Evolutionary conservation across 805 yeast genomes (phyloP).

Genomic region (Citeromyces matritensis): DNA sequence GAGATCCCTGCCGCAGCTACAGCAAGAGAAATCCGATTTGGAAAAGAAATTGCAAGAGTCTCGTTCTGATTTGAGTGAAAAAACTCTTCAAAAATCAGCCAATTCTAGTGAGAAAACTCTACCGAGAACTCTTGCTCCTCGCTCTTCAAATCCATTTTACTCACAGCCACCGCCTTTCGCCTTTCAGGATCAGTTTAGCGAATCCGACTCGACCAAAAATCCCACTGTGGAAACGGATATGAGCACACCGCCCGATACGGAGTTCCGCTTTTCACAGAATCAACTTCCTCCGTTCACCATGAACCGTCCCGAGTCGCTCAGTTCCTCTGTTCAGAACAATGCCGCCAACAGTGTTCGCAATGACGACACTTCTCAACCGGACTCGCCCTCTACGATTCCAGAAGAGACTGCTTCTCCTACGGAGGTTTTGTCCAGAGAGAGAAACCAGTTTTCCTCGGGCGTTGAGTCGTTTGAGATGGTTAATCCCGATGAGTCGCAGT

Average conservation of each 20-base stretch:
- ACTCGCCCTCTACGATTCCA: slow-evolving; percentile 18
- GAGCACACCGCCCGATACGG: too few relatives aligned
- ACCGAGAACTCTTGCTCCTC: too few relatives aligned
- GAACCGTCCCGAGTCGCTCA: slow-evolving; percentile 37
- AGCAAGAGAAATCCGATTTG: slow-evolving; percentile 14
- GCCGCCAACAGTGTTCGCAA: slow-evolving; percentile 86
- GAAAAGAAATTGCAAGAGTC: background rate
- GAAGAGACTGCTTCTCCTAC: slow-evolving; percentile 13
- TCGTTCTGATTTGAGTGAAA: background rate
- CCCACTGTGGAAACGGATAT: too few relatives aligned
- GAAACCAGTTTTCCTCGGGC: slow-evolving; percentile 1
- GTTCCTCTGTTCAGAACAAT: slow-evolving; percentile 86
- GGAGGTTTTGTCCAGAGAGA: slow-evolving; percentile 5
- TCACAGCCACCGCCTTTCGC: too few relatives aligned
- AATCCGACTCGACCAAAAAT: too few relatives aligned
- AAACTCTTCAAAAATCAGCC: too few relatives aligned
- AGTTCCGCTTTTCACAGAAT: too few relatives aligned
- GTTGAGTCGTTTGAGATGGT: slow-evolving; percentile 41
- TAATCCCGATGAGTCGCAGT: slow-evolving; percentile 24
- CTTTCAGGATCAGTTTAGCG: too few relatives aligned
- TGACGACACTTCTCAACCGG: slow-evolving; percentile 27
- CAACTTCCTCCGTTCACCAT: too few relatives aligned
- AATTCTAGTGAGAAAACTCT: too few relatives aligned
- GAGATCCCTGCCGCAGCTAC: slow-evolving; percentile 26
- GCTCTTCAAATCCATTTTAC: too few relatives aligned